Percentiles rank a stretch among this genome's conserved stretches.
These are phyloP conservation scores for Ophiorrhiza pumila DNA, from an alignment of 257 asterid genomes.

Conservation along the genomic window DNA sequence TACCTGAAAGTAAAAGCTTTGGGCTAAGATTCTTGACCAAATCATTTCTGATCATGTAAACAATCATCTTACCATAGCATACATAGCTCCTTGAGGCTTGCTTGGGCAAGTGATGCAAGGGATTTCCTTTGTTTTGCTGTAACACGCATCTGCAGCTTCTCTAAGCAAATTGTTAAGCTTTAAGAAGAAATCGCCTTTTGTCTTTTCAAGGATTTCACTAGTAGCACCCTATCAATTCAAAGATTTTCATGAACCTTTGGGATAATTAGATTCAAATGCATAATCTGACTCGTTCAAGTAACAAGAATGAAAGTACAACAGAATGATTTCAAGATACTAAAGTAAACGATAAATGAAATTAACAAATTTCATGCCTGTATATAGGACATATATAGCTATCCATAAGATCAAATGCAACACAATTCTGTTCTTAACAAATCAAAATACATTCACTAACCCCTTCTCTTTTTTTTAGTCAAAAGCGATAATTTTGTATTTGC, in stretches of 20 bases:
- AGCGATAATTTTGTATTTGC: too few species aligned
- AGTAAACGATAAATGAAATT: too few species aligned
- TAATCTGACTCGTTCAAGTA: neutral
- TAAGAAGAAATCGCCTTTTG: slow-evolving; percentile 53
- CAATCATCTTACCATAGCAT: slow-evolving; percentile 53
- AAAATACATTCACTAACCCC: neutral
- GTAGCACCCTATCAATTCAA: slow-evolving; percentile 58
- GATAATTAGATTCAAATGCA: neutral
- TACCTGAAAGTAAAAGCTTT: slow-evolving; percentile 37
- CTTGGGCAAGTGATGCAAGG: slow-evolving; percentile 66
- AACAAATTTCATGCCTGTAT: neutral
- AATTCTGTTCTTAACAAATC: neutral
- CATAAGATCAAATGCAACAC: neutral
- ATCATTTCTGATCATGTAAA: too few species aligned
- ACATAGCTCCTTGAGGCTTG: slow-evolving; percentile 93
- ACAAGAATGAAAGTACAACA: neutral
- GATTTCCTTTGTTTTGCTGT: slow-evolving; percentile 47
- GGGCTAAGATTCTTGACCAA: slow-evolving; percentile 1
- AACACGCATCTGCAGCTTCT: slow-evolving; percentile 52
- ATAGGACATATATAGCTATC: too few species aligned
- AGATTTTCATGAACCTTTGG: neutral
- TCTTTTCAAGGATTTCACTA: slow-evolving; percentile 49
- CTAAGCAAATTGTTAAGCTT: slow-evolving; percentile 40
- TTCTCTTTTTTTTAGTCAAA: too few species aligned
- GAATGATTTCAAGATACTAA: neutral